These are phyloP conservation scores for Colletotrichum chlorophyti DNA, from an alignment of 2,329 filamentous ascomycete species.

Conservation along the genomic window DNA sequence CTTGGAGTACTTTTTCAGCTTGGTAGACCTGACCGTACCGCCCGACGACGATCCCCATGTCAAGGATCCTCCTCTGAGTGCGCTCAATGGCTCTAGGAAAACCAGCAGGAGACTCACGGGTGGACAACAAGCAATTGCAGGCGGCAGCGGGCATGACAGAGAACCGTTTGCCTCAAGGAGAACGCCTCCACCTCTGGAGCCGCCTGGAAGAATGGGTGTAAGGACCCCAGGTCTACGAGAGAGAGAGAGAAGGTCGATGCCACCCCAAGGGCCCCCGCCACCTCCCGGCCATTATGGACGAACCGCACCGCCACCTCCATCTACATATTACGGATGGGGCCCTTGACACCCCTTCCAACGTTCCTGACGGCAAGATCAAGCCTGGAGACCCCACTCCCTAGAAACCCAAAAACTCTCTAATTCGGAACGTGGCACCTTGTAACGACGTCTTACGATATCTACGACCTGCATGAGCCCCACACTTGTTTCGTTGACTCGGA, in stretches of 20 bases:
- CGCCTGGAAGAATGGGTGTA: constrained; percentile 37
- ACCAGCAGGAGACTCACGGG: constrained; percentile 41
- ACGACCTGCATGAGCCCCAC: constrained; percentile 26
- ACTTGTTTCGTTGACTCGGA: too few species aligned
- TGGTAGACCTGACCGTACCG: constrained; percentile 72
- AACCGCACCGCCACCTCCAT: constrained; percentile 8
- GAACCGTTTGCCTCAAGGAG: constrained; percentile 44
- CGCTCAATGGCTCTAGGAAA: constrained; percentile 57
- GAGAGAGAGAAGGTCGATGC: constrained; percentile 17
- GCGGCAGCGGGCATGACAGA: constrained; percentile 41
- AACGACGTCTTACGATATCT: constrained; percentile 18
- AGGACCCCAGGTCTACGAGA: constrained; percentile 44
- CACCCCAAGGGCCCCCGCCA: constrained; percentile 13
- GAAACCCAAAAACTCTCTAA: neutral
- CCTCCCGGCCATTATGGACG: constrained; percentile 16
- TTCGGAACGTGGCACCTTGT: neutral
- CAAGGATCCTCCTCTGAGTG: constrained; percentile 65
- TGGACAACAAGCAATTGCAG: constrained; percentile 43
- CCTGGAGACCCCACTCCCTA: too few species aligned
- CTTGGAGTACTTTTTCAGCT: constrained; percentile 79
- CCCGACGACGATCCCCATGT: constrained; percentile 65
- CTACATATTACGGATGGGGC: constrained; percentile 18
- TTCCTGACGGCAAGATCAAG: neutral
- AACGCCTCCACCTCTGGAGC: constrained; percentile 38
- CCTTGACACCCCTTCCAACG: neutral